These are phyloP conservation scores for Albugo candida DNA, from an alignment of 352 stramenopile genomes.

Conservation along the genomic window DNA sequence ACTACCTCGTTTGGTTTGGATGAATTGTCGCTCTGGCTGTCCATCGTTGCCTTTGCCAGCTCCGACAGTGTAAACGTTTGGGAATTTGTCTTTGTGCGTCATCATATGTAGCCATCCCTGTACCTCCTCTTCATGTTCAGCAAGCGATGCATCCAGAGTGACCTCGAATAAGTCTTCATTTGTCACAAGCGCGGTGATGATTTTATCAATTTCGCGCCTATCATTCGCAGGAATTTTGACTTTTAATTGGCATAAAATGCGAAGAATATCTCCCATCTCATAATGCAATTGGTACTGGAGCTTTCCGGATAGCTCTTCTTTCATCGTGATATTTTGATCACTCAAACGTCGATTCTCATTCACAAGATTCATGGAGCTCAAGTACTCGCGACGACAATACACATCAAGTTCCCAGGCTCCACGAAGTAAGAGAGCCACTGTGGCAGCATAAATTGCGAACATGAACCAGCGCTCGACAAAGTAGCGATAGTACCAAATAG, in stretches of 20 bases:
- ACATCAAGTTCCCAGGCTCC: conserved; percentile 25
- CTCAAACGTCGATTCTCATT: conserved; percentile 35
- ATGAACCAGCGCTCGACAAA: conserved; percentile 11
- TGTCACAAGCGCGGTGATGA: conserved; percentile 40
- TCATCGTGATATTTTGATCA: conserved; percentile 46
- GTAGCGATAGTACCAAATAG: conserved; percentile 8
- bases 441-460: conserved; percentile 16
- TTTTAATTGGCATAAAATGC: conserved; percentile 25
- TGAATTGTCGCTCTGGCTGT: not conserved
- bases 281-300: conserved; percentile 46
- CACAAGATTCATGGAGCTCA: conserved; percentile 28
- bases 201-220: conserved; percentile 30
- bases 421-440: conserved; percentile 17
- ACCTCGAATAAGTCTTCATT: conserved; percentile 53
- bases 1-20: not conserved
- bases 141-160: conserved; percentile 24
- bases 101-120: conserved; percentile 59
- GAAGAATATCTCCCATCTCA: conserved; percentile 59
- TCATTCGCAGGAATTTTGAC: conserved; percentile 19
- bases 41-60: not conserved
- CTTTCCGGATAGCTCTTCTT: conserved; percentile 38
- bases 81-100: conserved; percentile 21
- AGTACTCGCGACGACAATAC: conserved; percentile 22
- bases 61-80: conserved; percentile 1
- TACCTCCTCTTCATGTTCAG: conserved; percentile 43